Percentiles rank a stretch among this genome's conserved stretches.
These are phyloP conservation scores for Linderniella brevidens DNA, from an alignment of 257 asterid genomes.

Conservation along the genomic window DNA sequence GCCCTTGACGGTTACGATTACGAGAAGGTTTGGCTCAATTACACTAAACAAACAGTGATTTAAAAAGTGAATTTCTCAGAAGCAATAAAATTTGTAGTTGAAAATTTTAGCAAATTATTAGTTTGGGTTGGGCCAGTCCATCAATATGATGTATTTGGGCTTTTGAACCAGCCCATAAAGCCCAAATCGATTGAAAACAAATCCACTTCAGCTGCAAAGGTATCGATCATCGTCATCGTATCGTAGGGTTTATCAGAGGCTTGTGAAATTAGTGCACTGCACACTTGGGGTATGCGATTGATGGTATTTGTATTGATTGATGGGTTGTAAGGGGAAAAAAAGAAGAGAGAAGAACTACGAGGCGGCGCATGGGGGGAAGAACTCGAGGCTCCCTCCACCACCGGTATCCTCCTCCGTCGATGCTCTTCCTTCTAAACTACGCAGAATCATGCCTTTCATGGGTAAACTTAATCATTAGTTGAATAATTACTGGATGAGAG, in stretches of 20 bases:
- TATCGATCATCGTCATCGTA: constrained; percentile 4
- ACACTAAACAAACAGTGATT: too few species aligned
- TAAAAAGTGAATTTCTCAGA: too few species aligned
- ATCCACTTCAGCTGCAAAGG: not conserved
- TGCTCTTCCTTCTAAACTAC: constrained; percentile 66
- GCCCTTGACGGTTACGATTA: too few species aligned
- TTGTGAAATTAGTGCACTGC: too few species aligned
- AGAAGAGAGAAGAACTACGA: constrained; percentile 71
- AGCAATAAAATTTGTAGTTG: too few species aligned
- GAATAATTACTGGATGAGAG: too few species aligned
- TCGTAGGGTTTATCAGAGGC: not conserved
- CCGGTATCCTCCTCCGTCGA: constrained; percentile 51
- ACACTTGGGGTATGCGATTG: not conserved
- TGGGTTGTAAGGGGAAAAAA: constrained; percentile 79
- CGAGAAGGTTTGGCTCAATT: too few species aligned
- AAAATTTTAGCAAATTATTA: too few species aligned
- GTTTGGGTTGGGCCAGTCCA: too few species aligned
- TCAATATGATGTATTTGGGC: too few species aligned
- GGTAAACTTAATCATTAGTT: constrained; percentile 18
- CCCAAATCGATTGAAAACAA: too few species aligned
- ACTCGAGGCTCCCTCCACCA: constrained; percentile 70
- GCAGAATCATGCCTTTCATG: constrained; percentile 43
- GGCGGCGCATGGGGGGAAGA: constrained; percentile 67
- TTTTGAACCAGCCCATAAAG: too few species aligned
- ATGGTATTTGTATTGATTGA: not conserved